phyloP scores from a whole-genome alignment of 805 yeast genomes.

The Ogataea methanolica region DNA sequence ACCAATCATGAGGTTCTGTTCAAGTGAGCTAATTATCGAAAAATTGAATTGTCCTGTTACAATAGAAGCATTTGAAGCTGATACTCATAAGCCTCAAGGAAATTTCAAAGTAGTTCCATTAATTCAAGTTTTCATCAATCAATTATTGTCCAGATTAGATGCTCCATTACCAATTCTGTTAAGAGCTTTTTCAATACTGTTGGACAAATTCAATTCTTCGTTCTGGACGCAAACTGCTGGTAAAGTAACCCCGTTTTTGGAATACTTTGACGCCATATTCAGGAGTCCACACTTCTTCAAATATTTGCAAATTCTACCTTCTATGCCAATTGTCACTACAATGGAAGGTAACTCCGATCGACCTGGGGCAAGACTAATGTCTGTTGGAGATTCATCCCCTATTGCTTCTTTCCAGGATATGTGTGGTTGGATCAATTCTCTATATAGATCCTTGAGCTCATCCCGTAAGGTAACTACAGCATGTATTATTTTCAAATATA shows the following conservation, averaged over 20 bases:
- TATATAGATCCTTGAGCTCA: conserved; percentile 35
- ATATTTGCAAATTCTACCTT: conserved; percentile 26
- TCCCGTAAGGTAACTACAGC: conserved; percentile 51
- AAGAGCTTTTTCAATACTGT: conserved; percentile 42
- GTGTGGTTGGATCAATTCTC: conserved; percentile 50
- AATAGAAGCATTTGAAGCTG: conserved; percentile 16
- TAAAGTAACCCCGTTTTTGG: conserved; percentile 48
- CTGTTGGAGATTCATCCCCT: conserved; percentile 9
- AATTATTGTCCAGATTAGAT: conserved; percentile 45
- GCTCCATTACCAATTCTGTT: conserved; percentile 51
- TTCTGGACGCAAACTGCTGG: conserved; percentile 48
- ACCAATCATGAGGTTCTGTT: conserved; percentile 33
- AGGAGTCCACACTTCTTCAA: conserved; percentile 46
- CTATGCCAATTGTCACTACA: too few species aligned
- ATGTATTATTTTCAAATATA: conserved; percentile 45
- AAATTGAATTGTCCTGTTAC: conserved; percentile 25
- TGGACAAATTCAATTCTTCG: conserved; percentile 36
- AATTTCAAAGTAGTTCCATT: conserved; percentile 33
- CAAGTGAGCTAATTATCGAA: conserved; percentile 31
- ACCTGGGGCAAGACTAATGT: background rate
- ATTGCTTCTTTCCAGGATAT: conserved; percentile 36
- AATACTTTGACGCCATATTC: conserved; percentile 56
- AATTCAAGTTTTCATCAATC: conserved; percentile 42
- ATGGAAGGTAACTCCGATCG: background rate
- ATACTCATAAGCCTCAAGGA: background rate